Evolutionary conservation across 108 stramenopile species (phyloP).

Genomic region (Skeletonema costatum): DNA sequence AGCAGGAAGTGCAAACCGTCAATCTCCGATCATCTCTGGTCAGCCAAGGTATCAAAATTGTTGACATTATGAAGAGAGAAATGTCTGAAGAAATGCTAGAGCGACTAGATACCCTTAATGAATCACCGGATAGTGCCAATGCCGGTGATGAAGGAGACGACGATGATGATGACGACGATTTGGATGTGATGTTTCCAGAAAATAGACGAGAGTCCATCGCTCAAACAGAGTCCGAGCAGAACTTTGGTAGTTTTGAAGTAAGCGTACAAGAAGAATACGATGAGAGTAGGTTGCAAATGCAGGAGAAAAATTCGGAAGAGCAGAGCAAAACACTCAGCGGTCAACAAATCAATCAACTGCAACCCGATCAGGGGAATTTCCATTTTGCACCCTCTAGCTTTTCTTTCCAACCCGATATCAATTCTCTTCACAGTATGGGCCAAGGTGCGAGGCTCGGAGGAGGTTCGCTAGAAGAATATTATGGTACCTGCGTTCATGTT

Average conservation of each 20-base stretch:
- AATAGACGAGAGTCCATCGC: constrained; percentile 4
- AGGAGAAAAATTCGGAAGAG: not conserved
- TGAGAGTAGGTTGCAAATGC: not conserved
- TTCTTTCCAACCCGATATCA: constrained; percentile 52
- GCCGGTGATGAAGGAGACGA: constrained; percentile 25
- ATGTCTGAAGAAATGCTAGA: constrained; percentile 55
- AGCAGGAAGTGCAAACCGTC: constrained; percentile 56
- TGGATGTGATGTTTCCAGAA: constrained; percentile 34
- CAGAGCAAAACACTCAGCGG: constrained; percentile 25
- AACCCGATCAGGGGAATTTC: constrained; percentile 59
- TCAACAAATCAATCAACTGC: constrained; percentile 53
- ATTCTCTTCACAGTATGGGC: constrained; percentile 42
- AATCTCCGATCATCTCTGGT: constrained; percentile 8
- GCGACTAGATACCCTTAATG: constrained; percentile 31
- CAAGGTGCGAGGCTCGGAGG: constrained; percentile 55
- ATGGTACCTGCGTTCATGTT: constrained; percentile 82
- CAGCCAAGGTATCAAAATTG: constrained; percentile 64
- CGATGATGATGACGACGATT: constrained; percentile 24
- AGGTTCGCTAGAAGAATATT: constrained; percentile 70
- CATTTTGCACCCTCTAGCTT: constrained; percentile 73
- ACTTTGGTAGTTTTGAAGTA: constrained; percentile 9
- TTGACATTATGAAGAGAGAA: constrained; percentile 89
- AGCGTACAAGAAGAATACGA: constrained; percentile 3
- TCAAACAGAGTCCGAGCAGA: not conserved
- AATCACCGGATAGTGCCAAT: constrained; percentile 5